A percentile compares a stretch with the other conserved stretches of the same genome.
These are phyloP conservation scores for Laetiporus sulphureus DNA, from an alignment of 1,284 basidiomycete species.

Conservation along the genomic window DNA sequence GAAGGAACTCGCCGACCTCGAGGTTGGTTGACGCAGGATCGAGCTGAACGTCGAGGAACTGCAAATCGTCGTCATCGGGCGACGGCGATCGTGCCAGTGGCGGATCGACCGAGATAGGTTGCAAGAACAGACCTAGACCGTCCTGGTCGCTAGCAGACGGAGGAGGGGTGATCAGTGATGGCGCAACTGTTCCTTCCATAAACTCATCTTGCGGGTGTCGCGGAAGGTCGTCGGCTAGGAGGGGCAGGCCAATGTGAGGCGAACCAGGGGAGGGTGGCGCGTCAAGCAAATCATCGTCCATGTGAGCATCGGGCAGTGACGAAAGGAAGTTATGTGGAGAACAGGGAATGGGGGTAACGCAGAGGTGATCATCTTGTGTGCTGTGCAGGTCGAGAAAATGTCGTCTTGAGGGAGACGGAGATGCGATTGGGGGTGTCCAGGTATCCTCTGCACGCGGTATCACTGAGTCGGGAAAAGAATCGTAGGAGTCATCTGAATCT, in stretches of 20 bases:
- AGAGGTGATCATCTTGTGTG: conserved; percentile 11
- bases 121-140: conserved; percentile 21
- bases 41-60: conserved; percentile 27
- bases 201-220: background rate
- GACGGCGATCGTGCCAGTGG: conserved; percentile 39
- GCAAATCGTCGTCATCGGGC: conserved; percentile 35
- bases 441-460: conserved; percentile 17
- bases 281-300: conserved; percentile 7
- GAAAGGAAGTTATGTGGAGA: conserved; percentile 12
- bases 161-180: conserved; percentile 9
- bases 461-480: conserved; percentile 15
- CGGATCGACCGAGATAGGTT: conserved; percentile 16
- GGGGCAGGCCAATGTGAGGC: conserved; percentile 9
- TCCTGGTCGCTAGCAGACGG: conserved; percentile 6
- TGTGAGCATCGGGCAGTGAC: conserved; percentile 9
- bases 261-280: conserved; percentile 12
- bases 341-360: conserved; percentile 15
- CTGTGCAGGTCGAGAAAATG: conserved; percentile 13
- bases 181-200: conserved; percentile 5
- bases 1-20: conserved; percentile 22
- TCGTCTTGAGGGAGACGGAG: conserved; percentile 12
- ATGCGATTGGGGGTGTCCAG: conserved; percentile 6
- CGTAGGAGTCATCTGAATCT: conserved; percentile 12
- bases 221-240: background rate
- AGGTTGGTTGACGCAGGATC: conserved; percentile 32